Percentiles rank a stretch among this genome's conserved stretches.
phyloP scores from a whole-genome alignment of 768 basidiomycete species.

The Suillus subluteus region DNA sequence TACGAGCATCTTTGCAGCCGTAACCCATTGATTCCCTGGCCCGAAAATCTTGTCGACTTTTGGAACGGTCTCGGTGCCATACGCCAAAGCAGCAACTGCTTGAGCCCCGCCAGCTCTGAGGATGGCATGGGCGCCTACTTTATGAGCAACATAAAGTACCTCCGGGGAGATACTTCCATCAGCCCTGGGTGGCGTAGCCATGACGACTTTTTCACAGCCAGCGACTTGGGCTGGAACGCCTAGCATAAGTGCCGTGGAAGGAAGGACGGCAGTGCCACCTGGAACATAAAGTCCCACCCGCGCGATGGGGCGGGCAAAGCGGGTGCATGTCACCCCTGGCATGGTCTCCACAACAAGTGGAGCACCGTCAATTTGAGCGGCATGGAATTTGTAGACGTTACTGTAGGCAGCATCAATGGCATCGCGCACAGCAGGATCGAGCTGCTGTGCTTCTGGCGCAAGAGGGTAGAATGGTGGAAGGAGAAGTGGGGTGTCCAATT shows the following conservation, averaged over 20 bases:
- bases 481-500: constrained; percentile 68
- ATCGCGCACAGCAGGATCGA: constrained; percentile 65
- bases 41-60: constrained; percentile 99
- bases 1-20: constrained; percentile 98
- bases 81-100: constrained; percentile 94
- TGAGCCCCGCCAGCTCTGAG: constrained; percentile 97
- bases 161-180: constrained; percentile 96
- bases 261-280: constrained; percentile 94
- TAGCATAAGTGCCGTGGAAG: constrained; percentile 97
- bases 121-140: constrained; percentile 89
- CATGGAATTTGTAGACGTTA: constrained; percentile 92
- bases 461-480: constrained; percentile 70
- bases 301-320: constrained; percentile 93
- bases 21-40: constrained; percentile 99
- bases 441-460: constrained; percentile 54
- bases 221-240: constrained; percentile 98
- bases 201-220: constrained; percentile 87
- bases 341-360: constrained; percentile 90
- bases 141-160: constrained; percentile 93
- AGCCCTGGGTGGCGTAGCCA: constrained; percentile 93
- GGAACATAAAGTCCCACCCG: constrained; percentile 97
- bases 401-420: constrained; percentile 91
- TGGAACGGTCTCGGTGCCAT: constrained; percentile 92
- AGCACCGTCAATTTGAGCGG: constrained; percentile 76
- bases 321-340: constrained; percentile 96